Conservation (phyloP, 441 rosid genomes). For the Populus tomentosa region DNA sequence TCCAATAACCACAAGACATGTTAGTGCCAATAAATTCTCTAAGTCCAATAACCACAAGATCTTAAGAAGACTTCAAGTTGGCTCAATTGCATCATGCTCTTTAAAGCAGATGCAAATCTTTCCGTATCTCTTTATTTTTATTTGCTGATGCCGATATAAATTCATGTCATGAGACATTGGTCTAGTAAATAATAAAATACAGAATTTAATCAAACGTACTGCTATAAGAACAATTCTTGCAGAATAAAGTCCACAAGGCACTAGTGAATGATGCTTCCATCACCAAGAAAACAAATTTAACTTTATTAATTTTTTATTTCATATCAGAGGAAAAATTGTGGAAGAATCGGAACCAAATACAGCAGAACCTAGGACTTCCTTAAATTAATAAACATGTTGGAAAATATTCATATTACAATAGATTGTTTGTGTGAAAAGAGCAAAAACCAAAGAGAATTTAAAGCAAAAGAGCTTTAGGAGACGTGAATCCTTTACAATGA, state of each 20-base stretch:
- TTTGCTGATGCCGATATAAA: neutral
- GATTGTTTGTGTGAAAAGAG: neutral
- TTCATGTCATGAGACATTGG: neutral
- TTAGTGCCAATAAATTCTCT: neutral
- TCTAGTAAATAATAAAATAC: neutral
- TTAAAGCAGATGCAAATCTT: neutral
- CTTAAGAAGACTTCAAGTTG: neutral
- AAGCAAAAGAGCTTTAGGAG: neutral
- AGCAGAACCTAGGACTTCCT: neutral
- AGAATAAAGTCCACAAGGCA: neutral
- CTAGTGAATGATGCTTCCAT: neutral
- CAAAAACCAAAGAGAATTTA: too few species aligned
- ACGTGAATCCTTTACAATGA: neutral
- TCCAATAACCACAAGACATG: too few species aligned
- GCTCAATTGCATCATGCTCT: neutral
- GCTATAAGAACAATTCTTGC: neutral
- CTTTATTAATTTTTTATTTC: neutral
- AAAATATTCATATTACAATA: neutral
- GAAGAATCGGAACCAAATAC: neutral
- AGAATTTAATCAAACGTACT: neutral
- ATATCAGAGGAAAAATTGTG: neutral
- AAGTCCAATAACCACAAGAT: neutral
- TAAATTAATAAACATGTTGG: neutral
- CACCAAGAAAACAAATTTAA: neutral
- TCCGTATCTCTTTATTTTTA: conserved; percentile 6